These are phyloP conservation scores for Athelia sp. DNA, from an alignment of 1,284 basidiomycete species.

Conservation along the genomic window DNA sequence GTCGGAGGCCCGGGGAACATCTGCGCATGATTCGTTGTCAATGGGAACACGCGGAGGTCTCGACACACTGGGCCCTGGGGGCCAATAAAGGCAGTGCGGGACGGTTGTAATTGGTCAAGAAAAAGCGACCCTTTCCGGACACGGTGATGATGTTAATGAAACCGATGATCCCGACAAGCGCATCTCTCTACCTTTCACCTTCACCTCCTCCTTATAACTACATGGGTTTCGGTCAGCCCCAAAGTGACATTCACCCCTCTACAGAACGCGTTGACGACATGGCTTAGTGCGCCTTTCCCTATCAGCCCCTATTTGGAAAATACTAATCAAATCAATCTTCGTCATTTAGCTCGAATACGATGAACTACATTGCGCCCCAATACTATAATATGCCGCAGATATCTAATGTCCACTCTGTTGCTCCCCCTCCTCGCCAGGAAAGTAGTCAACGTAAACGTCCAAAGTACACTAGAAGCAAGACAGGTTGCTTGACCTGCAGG, in stretches of 20 bases:
- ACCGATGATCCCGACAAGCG: background rate
- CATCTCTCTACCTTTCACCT: background rate
- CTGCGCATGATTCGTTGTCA: too few relatives aligned
- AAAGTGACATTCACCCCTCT: background rate
- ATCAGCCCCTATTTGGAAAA: background rate
- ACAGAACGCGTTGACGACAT: background rate
- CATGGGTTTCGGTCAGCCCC: background rate
- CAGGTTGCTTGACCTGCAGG: slow-evolving; percentile 79
- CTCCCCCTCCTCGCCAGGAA: slow-evolving; percentile 43
- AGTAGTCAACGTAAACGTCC: slow-evolving; percentile 66
- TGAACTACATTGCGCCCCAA: slow-evolving; percentile 23
- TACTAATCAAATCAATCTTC: background rate
- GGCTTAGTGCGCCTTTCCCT: background rate
- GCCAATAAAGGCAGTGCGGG: too few relatives aligned
- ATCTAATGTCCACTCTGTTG: slow-evolving; percentile 40
- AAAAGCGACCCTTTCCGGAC: slow-evolving; percentile 2
- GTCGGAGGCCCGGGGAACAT: too few relatives aligned
- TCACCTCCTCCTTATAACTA: background rate
- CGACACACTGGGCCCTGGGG: too few relatives aligned
- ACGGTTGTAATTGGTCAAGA: background rate
- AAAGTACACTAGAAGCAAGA: slow-evolving; percentile 84
- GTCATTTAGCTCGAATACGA: slow-evolving; percentile 1
- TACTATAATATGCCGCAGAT: slow-evolving; percentile 40
- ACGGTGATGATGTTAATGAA: background rate
- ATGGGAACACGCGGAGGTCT: too few relatives aligned